phyloP scores from a whole-genome alignment of 2,329 filamentous ascomycete genomes.

The Capronia epimyces region DNA sequence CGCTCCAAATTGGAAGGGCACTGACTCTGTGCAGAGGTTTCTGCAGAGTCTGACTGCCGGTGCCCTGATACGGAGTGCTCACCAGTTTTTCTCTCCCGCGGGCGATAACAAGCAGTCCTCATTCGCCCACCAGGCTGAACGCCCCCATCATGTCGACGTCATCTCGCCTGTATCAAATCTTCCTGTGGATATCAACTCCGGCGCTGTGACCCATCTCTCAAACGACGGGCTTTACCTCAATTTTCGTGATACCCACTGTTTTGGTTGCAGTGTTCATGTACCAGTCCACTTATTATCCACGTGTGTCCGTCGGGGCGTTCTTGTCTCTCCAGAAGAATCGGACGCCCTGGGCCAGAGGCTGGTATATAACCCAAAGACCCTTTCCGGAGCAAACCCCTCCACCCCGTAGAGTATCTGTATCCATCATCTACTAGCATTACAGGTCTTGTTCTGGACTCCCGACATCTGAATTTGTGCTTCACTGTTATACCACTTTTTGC shows the following conservation, averaged over 20 bases:
- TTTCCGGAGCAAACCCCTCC: background rate
- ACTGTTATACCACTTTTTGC: background rate
- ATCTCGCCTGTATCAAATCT: conserved; percentile 7
- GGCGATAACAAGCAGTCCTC: background rate
- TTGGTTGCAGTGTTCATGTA: conserved; percentile 14
- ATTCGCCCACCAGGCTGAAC: conserved; percentile 7
- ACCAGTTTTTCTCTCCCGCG: background rate
- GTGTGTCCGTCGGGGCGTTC: conserved; percentile 9
- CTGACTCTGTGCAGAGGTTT: too few species aligned
- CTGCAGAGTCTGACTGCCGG: too few species aligned
- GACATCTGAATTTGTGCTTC: too few species aligned
- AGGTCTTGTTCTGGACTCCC: too few species aligned
- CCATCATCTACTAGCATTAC: background rate
- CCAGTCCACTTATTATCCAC: conserved; percentile 21
- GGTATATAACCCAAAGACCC: conserved; percentile 5
- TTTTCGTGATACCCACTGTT: conserved; percentile 25
- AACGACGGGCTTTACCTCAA: conserved; percentile 6
- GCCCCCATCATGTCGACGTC: conserved; percentile 16
- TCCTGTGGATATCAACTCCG: conserved; percentile 1
- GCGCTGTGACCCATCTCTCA: conserved; percentile 1
- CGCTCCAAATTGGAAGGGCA: too few species aligned
- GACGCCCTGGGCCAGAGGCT: background rate
- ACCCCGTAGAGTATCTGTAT: background rate
- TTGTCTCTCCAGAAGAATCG: background rate
- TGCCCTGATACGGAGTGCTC: too few species aligned